phyloP scores from a whole-genome alignment of 2,329 filamentous ascomycete species.

The Albophoma yamanashiensis region DNA sequence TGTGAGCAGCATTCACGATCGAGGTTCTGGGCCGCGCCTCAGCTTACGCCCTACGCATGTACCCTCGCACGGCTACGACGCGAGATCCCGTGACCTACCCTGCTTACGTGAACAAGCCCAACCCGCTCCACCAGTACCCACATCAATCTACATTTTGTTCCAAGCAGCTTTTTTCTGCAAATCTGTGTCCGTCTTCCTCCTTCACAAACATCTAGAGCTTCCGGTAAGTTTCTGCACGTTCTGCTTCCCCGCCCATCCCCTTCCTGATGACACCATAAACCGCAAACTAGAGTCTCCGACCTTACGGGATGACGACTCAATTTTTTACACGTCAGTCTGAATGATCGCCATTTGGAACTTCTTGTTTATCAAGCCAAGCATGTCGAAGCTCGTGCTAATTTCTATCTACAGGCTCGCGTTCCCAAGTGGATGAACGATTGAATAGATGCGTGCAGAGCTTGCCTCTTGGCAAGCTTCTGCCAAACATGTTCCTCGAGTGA shows the following conservation, averaged over 20 bases:
- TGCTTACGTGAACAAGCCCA: slow-evolving; percentile 10
- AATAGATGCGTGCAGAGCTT: not conserved
- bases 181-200: slow-evolving; percentile 10
- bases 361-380: slow-evolving; percentile 4
- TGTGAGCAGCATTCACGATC: not conserved
- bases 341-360: slow-evolving; percentile 15
- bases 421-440: slow-evolving; percentile 5
- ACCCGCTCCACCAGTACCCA: slow-evolving; percentile 9
- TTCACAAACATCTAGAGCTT: slow-evolving; percentile 10
- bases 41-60: not conserved
- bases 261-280: slow-evolving; percentile 76
- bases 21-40: not conserved
- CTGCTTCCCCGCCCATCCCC: slow-evolving; percentile 5
- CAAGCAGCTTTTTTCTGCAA: slow-evolving; percentile 15
- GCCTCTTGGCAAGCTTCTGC: not conserved
- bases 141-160: slow-evolving; percentile 13
- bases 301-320: slow-evolving; percentile 68
- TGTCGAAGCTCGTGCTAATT: slow-evolving; percentile 14
- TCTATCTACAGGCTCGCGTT: not conserved
- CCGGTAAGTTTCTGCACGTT: slow-evolving; percentile 13
- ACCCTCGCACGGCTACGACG: slow-evolving; percentile 13
- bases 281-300: slow-evolving; percentile 99
- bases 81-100: slow-evolving; percentile 18
- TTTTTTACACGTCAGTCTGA: slow-evolving; percentile 95
- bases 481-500: not conserved